Evolutionary conservation across 2,329 filamentous ascomycete genomes (phyloP).

Genomic region (Lasiodiplodia gonubiensis): DNA sequence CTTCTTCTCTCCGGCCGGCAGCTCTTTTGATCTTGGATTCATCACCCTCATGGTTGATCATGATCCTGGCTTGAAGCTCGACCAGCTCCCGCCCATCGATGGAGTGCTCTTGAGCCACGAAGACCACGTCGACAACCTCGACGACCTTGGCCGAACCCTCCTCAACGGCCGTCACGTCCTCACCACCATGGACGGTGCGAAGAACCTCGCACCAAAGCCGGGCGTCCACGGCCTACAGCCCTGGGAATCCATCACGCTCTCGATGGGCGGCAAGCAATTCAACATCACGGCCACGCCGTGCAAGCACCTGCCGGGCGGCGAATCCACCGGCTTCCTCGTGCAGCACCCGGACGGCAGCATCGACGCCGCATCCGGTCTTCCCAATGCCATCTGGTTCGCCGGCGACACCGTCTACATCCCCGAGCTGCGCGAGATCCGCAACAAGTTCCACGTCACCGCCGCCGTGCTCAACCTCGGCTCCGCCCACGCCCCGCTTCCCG

Average conservation of each 20-base stretch:
- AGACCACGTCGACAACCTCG: constrained; percentile 58
- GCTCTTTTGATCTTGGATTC: constrained; percentile 11
- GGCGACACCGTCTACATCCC: constrained; percentile 57
- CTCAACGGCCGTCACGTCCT: constrained; percentile 55
- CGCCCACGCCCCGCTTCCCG: background rate
- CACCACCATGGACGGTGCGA: constrained; percentile 54
- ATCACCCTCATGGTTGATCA: constrained; percentile 16
- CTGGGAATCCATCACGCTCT: constrained; percentile 41
- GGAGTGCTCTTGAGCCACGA: constrained; percentile 59
- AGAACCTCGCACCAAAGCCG: constrained; percentile 52
- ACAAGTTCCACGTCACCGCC: constrained; percentile 29
- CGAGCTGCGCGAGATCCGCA: constrained; percentile 36
- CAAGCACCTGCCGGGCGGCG: constrained; percentile 51
- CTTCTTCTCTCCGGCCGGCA: constrained; percentile 36
- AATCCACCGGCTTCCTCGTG: constrained; percentile 56
- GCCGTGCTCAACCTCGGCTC: constrained; percentile 30
- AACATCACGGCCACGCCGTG: constrained; percentile 52
- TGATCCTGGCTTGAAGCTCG: constrained; percentile 45
- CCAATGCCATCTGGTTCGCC: constrained; percentile 57
- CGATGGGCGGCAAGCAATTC: constrained; percentile 44
- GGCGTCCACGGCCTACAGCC: constrained; percentile 40
- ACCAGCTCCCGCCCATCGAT: constrained; percentile 53
- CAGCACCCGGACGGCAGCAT: constrained; percentile 44
- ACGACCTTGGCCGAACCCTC: constrained; percentile 52
- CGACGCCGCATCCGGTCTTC: constrained; percentile 37